phyloP scores from a whole-genome alignment of 2,329 filamentous ascomycete genomes.

The Ophiocordyceps camponoti-floridani region DNA sequence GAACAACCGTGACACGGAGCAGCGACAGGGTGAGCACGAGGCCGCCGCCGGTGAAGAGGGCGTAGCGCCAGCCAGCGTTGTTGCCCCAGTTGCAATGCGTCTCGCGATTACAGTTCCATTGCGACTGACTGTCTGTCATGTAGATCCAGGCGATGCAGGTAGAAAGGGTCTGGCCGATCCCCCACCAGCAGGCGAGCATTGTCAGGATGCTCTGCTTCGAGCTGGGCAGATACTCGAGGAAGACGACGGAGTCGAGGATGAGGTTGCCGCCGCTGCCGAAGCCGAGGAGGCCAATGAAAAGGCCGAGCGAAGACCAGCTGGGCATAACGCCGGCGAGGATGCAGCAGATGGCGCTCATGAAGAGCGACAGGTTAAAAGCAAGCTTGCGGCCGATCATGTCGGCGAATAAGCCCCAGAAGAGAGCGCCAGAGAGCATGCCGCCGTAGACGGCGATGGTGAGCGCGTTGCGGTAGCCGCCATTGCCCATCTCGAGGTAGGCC shows the following conservation, averaged over 20 bases:
- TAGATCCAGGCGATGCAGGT: slow-evolving; percentile 20
- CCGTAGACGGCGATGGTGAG: slow-evolving; percentile 45
- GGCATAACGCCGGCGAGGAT: slow-evolving; percentile 50
- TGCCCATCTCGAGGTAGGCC: slow-evolving; percentile 40
- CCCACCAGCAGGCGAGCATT: slow-evolving; percentile 29
- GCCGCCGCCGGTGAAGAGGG: slow-evolving; percentile 52
- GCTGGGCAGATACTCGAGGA: slow-evolving; percentile 30
- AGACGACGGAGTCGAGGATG: slow-evolving; percentile 31
- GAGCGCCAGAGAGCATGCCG: slow-evolving; percentile 25
- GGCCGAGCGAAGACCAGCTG: slow-evolving; percentile 44
- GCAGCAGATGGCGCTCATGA: slow-evolving; percentile 37
- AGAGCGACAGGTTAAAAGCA: slow-evolving; percentile 50
- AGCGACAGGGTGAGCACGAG: slow-evolving; percentile 63
- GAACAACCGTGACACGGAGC: slow-evolving; percentile 62
- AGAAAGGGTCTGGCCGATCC: slow-evolving; percentile 29
- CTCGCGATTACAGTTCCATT: neutral
- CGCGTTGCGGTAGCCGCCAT: slow-evolving; percentile 32
- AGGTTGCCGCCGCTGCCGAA: slow-evolving; percentile 40
- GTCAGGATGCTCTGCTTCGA: slow-evolving; percentile 28
- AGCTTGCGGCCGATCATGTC: slow-evolving; percentile 51
- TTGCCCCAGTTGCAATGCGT: slow-evolving; percentile 12
- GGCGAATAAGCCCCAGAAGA: slow-evolving; percentile 52
- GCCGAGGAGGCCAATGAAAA: slow-evolving; percentile 43
- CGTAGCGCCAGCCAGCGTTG: slow-evolving; percentile 51
- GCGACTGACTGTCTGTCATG: neutral